These are phyloP conservation scores for Willaertia magna DNA, from an alignment of 208 protist species.

Conservation along the genomic window DNA sequence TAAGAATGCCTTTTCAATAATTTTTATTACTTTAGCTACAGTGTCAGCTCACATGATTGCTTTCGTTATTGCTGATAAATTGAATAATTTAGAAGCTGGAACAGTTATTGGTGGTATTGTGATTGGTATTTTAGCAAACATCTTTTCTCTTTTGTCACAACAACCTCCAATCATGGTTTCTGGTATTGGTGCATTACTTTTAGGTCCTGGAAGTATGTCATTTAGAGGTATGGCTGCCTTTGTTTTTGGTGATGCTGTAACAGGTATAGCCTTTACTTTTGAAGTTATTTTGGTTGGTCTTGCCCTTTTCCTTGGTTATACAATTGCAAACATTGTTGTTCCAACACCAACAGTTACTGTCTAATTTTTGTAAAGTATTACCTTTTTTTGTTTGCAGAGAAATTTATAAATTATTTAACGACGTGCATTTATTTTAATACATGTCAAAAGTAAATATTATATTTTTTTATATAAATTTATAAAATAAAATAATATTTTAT, in stretches of 20 bases:
- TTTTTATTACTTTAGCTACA: background rate
- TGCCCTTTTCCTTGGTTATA: background rate
- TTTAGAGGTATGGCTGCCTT: background rate
- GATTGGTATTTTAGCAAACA: background rate
- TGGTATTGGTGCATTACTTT: background rate
- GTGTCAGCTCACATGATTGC: background rate
- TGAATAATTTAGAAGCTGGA: background rate
- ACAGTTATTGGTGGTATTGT: background rate
- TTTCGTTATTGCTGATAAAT: background rate
- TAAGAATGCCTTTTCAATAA: background rate
- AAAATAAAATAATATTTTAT: no score
- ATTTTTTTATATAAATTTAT: no score
- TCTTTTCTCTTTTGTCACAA: background rate
- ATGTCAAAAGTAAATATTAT: no score
- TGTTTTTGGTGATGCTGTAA: background rate
- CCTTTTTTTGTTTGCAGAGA: no score
- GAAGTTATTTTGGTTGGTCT: background rate
- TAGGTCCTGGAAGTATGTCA: background rate
- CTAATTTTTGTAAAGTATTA: no score
- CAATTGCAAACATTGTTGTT: background rate
- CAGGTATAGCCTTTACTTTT: background rate
- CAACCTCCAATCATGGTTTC: background rate
- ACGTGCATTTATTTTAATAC: background rate
- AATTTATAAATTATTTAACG: background rate
- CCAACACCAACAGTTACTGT: no score